Base-by-base conservation (phyloP, 257 asterid species). In the Fraxinus cuspidata region DNA sequence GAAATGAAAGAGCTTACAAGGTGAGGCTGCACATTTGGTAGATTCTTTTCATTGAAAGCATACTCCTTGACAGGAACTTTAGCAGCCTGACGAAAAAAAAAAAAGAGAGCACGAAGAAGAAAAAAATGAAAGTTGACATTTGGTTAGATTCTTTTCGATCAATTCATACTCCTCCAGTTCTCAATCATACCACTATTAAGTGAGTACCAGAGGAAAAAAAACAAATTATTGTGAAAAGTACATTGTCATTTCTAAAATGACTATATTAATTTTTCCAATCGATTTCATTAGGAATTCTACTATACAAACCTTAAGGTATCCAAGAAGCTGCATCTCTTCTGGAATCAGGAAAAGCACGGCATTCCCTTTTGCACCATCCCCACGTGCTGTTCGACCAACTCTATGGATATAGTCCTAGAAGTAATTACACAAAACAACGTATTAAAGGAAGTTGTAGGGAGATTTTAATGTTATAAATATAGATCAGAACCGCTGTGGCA, bases 331-430 rank as follows among this genome's bases (percentile, higher is more conserved):
- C 31, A 88, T 74, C 84, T 95, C 99, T 82, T 95, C 98, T 0
- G 99, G 99, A 80, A 92, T 95, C 85, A 95, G 83, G 91, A 95
- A 95, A 76, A 95, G 96, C 77, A 93, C 81, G n/a, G 99, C 99
- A 81, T 86, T 90, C 70, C 99, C 99, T 81, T 91, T 93, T 7
- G 92, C 98, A 82, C 98, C 98, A 74, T 90, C 99, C 9, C 99
- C 99, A 77, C 99, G 97, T 10, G 99, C 99, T 56, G 98, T 93
- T 81, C 99, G 85, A 75, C 99, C 99, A 32, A 95, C 99, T 85
- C 98, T 83, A 72, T 95, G 99, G 75, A 93, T 91, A 76, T 95
- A 95, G 71, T 91, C 99, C 99, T 95, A 88, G 76, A 83, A 75
- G 76, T 32, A 75, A 27, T 40, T 77, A 56, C 78, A 82, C 3